A percentile compares a stretch with the other conserved stretches of the same genome.
phyloP scores from a whole-genome alignment of 2,329 filamentous ascomycete species.

The Purpureocillium takamizusanense region DNA sequence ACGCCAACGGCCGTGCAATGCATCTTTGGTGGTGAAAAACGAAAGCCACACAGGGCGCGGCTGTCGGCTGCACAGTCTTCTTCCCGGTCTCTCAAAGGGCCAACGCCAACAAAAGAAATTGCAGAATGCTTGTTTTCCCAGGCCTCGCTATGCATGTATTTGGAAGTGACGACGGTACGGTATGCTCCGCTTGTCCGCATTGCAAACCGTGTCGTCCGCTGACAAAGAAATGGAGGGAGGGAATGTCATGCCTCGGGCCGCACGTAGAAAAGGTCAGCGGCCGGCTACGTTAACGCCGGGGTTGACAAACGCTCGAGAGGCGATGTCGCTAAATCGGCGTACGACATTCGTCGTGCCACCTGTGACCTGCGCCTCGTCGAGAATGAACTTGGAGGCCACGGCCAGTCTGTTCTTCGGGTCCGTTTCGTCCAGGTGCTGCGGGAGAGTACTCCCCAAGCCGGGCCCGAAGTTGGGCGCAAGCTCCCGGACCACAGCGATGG shows the following conservation, averaged over 20 bases:
- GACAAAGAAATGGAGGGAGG: too few relatives aligned
- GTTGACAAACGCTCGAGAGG: constrained; percentile 48
- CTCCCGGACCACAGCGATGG: constrained; percentile 71
- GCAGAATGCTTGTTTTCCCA: neutral
- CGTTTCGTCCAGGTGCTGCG: constrained; percentile 54
- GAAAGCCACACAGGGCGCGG: too few relatives aligned
- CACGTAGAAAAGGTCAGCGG: constrained; percentile 3
- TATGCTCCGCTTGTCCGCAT: too few relatives aligned
- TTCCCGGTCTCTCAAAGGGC: neutral
- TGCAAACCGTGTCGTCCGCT: too few relatives aligned
- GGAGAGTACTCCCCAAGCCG: constrained; percentile 45
- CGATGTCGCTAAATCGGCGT: constrained; percentile 60
- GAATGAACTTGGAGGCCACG: constrained; percentile 62
- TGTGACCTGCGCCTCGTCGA: constrained; percentile 50
- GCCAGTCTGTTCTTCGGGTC: constrained; percentile 58
- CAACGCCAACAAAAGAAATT: constrained; percentile 1
- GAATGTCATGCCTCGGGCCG: too few relatives aligned
- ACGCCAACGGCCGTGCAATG: too few relatives aligned
- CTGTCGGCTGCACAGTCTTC: too few relatives aligned
- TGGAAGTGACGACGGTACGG: neutral
- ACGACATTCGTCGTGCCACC: constrained; percentile 70
- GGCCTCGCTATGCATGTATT: constrained; percentile 4
- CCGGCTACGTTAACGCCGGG: constrained; percentile 39
- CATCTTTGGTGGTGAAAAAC: too few relatives aligned
- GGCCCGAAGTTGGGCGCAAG: constrained; percentile 57